Conservation (phyloP, 495 filamentous ascomycete genomes). For the Neurospora hispaniola region DNA sequence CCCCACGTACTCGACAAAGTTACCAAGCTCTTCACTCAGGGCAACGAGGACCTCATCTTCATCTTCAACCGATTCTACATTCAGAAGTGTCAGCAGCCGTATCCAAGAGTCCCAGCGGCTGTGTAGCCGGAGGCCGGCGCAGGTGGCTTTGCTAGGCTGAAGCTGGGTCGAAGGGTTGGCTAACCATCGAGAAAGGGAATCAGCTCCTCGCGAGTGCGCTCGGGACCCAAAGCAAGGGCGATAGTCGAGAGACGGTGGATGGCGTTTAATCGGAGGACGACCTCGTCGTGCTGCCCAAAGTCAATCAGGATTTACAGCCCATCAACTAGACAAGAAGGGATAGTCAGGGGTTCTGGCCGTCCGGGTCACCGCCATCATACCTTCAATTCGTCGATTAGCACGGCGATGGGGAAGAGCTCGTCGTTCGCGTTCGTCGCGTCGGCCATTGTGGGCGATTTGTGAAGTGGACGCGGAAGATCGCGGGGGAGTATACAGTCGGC, state of each 20-base stretch:
- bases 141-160: not conserved
- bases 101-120: not conserved
- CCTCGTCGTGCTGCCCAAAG: slow-evolving; percentile 78
- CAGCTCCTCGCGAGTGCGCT: slow-evolving; percentile 92
- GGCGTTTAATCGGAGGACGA: slow-evolving; percentile 91
- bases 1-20: slow-evolving; percentile 95
- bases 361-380: slow-evolving; percentile 38
- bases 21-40: slow-evolving; percentile 88
- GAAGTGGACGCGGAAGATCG: slow-evolving; percentile 6
- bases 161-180: slow-evolving; percentile 6
- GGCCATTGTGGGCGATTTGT: slow-evolving; percentile 36
- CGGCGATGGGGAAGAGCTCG: slow-evolving; percentile 98
- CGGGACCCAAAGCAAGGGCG: slow-evolving; percentile 86
- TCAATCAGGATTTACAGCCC: slow-evolving; percentile 13
- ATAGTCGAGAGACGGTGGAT: slow-evolving; percentile 97
- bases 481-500: slow-evolving; percentile 3
- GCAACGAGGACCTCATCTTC: slow-evolving; percentile 98
- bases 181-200: slow-evolving; percentile 97
- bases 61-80: slow-evolving; percentile 89
- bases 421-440: slow-evolving; percentile 58
- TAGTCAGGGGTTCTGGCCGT: not conserved
- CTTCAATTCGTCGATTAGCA: slow-evolving; percentile 99
- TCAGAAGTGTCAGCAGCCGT: slow-evolving; percentile 4
- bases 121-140: not conserved
- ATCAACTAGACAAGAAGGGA: not conserved